Evolutionary conservation across 768 basidiomycete species (phyloP).

Genomic region (Coprinellus aureogranulatus): DNA sequence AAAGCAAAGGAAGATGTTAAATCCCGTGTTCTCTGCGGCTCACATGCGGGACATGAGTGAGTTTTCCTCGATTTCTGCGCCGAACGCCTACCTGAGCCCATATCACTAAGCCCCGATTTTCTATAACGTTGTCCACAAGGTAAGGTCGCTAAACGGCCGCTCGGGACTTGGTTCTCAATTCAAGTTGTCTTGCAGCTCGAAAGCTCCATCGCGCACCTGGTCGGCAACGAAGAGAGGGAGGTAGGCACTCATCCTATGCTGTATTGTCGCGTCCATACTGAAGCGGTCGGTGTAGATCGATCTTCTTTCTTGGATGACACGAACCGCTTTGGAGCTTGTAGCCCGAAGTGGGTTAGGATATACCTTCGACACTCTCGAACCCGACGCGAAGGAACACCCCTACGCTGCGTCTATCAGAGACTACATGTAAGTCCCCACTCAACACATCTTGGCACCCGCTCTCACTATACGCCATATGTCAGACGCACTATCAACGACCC

Average conservation of each 20-base stretch:
- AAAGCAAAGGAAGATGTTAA: slow-evolving; percentile 35
- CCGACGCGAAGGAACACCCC: slow-evolving; percentile 20
- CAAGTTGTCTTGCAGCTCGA: slow-evolving; percentile 22
- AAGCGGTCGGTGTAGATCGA: too few relatives aligned
- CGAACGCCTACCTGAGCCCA: not conserved
- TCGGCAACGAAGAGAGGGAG: not conserved
- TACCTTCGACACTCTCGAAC: slow-evolving; percentile 27
- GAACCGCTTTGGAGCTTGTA: slow-evolving; percentile 30
- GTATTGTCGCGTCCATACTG: too few relatives aligned
- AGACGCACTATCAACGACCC: not conserved
- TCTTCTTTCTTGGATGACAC: slow-evolving; percentile 23
- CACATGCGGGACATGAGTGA: slow-evolving; percentile 37
- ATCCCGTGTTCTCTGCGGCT: slow-evolving; percentile 32
- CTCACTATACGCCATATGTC: not conserved
- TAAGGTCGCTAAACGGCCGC: too few relatives aligned
- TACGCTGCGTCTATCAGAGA: slow-evolving; percentile 22
- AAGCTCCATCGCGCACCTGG: slow-evolving; percentile 20
- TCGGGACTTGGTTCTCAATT: not conserved
- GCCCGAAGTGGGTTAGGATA: slow-evolving; percentile 30
- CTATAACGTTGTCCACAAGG: slow-evolving; percentile 21
- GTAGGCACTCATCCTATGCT: not conserved
- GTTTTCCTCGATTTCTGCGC: not conserved
- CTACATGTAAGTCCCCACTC: slow-evolving; percentile 16
- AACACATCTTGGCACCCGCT: not conserved
- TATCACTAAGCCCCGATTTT: slow-evolving; percentile 25